Conservation (phyloP, 2,329 filamentous ascomycete species). For the Fusarium fracticaudum region DNA sequence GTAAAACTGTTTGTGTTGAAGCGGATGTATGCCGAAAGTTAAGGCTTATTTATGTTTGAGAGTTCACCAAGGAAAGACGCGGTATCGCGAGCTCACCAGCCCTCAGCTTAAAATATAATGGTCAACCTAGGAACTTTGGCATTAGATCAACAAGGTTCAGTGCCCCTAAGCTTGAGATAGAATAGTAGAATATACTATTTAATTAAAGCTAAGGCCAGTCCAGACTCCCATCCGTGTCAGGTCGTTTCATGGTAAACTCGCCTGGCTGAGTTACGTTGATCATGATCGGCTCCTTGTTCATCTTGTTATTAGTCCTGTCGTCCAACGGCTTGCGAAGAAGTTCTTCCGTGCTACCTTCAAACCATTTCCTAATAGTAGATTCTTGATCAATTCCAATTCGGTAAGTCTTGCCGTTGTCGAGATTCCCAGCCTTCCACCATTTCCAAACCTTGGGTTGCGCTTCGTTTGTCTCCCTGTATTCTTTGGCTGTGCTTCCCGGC, state of each 20-base stretch:
- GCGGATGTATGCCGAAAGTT: too few species aligned
- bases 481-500: background rate
- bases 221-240: rapidly evolving
- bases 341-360: background rate
- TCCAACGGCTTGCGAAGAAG: background rate
- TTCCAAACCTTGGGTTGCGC: background rate
- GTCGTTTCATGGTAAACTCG: background rate
- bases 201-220: background rate
- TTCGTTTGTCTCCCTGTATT: background rate
- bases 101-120: too few species aligned
- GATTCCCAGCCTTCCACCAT: background rate
- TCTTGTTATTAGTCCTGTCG: background rate
- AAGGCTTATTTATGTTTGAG: too few species aligned
- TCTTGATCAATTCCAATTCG: background rate
- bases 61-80: too few species aligned
- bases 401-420: background rate
- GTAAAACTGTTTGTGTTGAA: too few species aligned
- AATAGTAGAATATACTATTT: rapidly evolving
- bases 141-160: too few species aligned
- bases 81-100: too few species aligned
- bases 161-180: too few species aligned
- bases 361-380: background rate
- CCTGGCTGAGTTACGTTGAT: background rate
- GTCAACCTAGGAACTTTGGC: too few species aligned
- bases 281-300: background rate